A percentile compares a stretch with the other conserved stretches of the same genome.
Conservation (phyloP, 805 yeast species). For the Schwanniomyces vanrijiae region DNA sequence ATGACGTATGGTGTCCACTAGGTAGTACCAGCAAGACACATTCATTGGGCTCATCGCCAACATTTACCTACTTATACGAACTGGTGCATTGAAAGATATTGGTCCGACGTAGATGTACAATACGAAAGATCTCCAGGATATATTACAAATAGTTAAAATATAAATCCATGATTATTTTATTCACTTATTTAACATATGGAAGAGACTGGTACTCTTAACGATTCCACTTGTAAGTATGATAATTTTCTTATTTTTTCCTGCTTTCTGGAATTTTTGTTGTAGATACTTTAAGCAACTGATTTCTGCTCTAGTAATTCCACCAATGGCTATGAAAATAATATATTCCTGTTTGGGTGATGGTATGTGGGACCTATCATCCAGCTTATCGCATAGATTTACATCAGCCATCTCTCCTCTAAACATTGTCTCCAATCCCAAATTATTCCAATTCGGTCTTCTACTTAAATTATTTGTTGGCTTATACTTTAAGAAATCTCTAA, state of each 20-base stretch:
- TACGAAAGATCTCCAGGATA: not conserved
- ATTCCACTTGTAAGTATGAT: constrained; percentile 46
- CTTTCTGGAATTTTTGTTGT: constrained; percentile 41
- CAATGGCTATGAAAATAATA: constrained; percentile 59
- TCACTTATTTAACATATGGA: constrained; percentile 14
- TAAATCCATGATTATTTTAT: not conserved
- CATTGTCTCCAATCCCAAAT: constrained; percentile 37
- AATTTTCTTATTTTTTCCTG: constrained; percentile 31
- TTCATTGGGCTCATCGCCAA: not conserved
- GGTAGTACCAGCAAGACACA: not conserved
- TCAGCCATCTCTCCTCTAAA: constrained; percentile 42
- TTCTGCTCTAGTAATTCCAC: constrained; percentile 88
- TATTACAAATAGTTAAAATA: not conserved
- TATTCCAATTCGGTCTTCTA: constrained; percentile 46
- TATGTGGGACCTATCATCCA: constrained; percentile 11
- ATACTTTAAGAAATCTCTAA: constrained; percentile 48
- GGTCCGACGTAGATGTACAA: not conserved
- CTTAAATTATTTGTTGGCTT: constrained; percentile 37
- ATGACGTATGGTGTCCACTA: not conserved
- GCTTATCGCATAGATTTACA: constrained; percentile 30
- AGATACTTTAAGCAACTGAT: constrained; percentile 66
- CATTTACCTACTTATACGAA: not conserved
- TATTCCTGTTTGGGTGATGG: constrained; percentile 14
- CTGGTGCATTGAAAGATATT: not conserved
- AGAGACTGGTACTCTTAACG: constrained; percentile 33